Evolutionary conservation across 2,329 filamentous ascomycete species (phyloP).

Genomic region (Botrytis porri): DNA sequence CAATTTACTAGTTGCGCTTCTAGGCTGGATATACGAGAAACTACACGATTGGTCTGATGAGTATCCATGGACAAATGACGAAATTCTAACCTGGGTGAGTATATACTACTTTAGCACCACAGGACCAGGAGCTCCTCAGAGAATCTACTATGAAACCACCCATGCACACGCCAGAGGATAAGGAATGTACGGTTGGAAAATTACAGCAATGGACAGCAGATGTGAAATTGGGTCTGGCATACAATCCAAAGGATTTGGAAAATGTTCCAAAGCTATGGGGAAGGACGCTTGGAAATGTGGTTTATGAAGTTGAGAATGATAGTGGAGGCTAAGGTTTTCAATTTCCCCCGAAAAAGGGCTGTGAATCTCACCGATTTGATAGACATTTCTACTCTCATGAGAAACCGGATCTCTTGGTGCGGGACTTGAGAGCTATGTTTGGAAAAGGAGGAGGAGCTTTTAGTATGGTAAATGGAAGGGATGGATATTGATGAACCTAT

Average conservation of each 20-base stretch:
- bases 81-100: constrained; percentile 65
- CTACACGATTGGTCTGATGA: constrained; percentile 71
- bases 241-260: background rate
- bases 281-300: background rate
- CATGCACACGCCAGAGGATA: background rate
- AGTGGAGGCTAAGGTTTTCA: background rate
- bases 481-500: background rate
- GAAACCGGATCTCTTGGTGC: background rate
- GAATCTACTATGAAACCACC: background rate
- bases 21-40: constrained; percentile 82
- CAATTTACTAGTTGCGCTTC: constrained; percentile 62
- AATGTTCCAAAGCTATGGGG: background rate
- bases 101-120: constrained; percentile 62
- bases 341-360: too few relatives aligned
- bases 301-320: background rate
- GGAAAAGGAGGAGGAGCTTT: background rate
- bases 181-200: background rate
- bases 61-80: constrained; percentile 73
- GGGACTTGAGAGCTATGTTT: background rate
- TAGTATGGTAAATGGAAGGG: background rate
- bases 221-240: background rate
- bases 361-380: too few relatives aligned
- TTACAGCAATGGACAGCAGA: background rate
- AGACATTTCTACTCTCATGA: background rate
- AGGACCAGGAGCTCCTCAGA: background rate